Evolutionary conservation across 2,329 filamentous ascomycete genomes (phyloP).

Genomic region (Claviceps monticola): DNA sequence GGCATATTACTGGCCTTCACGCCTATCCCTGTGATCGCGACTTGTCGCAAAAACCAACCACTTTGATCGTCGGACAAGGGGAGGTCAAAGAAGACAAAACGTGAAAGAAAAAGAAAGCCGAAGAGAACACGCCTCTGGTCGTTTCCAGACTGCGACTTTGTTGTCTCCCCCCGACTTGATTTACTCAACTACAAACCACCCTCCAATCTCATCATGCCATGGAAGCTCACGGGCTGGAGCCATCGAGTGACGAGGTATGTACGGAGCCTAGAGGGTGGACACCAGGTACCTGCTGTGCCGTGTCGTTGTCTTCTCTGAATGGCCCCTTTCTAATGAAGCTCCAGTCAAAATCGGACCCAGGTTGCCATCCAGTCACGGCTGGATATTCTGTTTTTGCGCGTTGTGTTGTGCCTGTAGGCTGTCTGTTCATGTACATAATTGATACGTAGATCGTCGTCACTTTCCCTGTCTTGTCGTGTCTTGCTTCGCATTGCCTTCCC

Average conservation of each 20-base stretch:
- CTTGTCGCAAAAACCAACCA: background rate
- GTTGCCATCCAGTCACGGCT: background rate
- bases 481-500: background rate
- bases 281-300: slow-evolving; percentile 1
- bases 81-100: no score
- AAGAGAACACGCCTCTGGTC: background rate
- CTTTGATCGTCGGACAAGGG: background rate
- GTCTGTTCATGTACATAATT: no score
- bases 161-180: background rate
- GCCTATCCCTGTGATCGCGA: background rate
- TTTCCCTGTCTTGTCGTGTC: background rate
- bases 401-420: no score
- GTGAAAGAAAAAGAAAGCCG: background rate
- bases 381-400: no score
- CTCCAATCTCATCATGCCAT: slow-evolving; percentile 4
- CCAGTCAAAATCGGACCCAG: slow-evolving; percentile 3
- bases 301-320: slow-evolving; percentile 2
- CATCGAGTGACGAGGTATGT: slow-evolving; percentile 1
- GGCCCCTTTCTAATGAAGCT: background rate
- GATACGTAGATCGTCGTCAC: no score
- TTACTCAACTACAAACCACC: slow-evolving; percentile 1
- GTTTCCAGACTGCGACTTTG: background rate
- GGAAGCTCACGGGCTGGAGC: slow-evolving; percentile 4
- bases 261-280: slow-evolving; percentile 3
- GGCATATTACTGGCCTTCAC: background rate